phyloP scores from a whole-genome alignment of 1,284 basidiomycete genomes.

The Boletellus sp. region DNA sequence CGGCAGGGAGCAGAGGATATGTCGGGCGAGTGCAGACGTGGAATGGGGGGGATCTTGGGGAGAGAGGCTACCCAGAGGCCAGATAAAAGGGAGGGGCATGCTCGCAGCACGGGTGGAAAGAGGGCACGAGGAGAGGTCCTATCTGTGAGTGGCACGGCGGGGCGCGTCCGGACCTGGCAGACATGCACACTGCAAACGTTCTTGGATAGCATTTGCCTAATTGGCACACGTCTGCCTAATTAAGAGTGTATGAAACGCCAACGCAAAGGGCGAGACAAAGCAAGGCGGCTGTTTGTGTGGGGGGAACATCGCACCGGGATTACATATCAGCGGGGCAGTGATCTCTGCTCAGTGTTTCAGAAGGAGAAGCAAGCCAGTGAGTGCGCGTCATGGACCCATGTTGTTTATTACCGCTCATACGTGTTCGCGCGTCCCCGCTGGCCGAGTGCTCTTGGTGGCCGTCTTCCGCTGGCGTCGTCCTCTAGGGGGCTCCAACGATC shows the following conservation, averaged over 20 bases:
- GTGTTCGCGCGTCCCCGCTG: too few species aligned
- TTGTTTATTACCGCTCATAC: not conserved
- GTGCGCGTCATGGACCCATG: not conserved
- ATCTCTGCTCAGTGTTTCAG: slow-evolving; percentile 2
- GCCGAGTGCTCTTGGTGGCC: slow-evolving; percentile 15
- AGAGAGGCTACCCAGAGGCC: slow-evolving; percentile 5
- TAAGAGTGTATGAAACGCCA: slow-evolving; percentile 33
- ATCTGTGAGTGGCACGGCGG: slow-evolving; percentile 16
- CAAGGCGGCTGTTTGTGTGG: slow-evolving; percentile 18
- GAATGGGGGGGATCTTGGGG: slow-evolving; percentile 5
- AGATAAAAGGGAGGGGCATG: slow-evolving; percentile 31
- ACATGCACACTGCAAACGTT: slow-evolving; percentile 25
- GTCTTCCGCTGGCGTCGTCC: not conserved
- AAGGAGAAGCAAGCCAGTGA: not conserved
- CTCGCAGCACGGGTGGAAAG: slow-evolving; percentile 23
- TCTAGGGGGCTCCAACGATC: not conserved
- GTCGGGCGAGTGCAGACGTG: not conserved
- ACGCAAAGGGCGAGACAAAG: slow-evolving; percentile 25
- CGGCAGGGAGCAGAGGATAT: slow-evolving; percentile 10
- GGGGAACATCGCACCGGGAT: too few species aligned
- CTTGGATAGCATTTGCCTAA: slow-evolving; percentile 27
- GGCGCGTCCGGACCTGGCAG: slow-evolving; percentile 14
- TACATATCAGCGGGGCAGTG: slow-evolving; percentile 29
- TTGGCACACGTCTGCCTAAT: slow-evolving; percentile 29
- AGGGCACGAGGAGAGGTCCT: slow-evolving; percentile 27